Evolutionary conservation across 768 basidiomycete genomes (phyloP), one percentile per base, ranked within the genome.

Genomic region (Leccinellum rugosiceps): DNA sequence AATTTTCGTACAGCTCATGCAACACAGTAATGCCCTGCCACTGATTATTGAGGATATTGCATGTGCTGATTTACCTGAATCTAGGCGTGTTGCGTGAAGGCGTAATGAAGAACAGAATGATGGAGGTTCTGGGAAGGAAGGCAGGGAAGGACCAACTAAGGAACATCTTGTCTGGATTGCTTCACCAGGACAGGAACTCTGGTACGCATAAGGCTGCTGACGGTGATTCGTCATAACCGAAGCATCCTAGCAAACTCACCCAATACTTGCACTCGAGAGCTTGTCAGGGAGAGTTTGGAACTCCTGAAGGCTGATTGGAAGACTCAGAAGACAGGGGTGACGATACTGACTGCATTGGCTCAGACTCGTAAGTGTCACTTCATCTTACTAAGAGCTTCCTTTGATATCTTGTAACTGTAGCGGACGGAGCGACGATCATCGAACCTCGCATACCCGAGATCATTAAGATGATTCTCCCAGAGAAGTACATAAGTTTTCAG

Each of bases 321-420:
- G 23, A 19, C 6, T 6, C 67, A 66, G 55, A 68, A 68, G 25
- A 65, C 65, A 11, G 67, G 65, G 2, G 63, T 66, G 44, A 59
- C 47, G 8, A 64, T 69, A 14, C 65, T 68, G 10, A 66, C 57
- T 11, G 62, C 67, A 5, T 47, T 68, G 52, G 60, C 63, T 30
- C 62, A 53, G 44, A 68, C 67, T 0, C 43, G 67, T 66, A 59
- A 17, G 53, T 1, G 26, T 46, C 15, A 15, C 17, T 38, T 14
- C 30, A 14, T 7, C 19, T 2, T 17, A 11, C 13, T 31, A 17
- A 50, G 19, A 21, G 11, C 7, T 32, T 14, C 9, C 30, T n/a
- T 6, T 49, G 19, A 50, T n/a, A 13, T 13, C 4, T 50, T 14
- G 47, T 32, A 19, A 49, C n/a, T 26, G 10, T 11, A 50, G 48